Conservation (phyloP, 1,284 basidiomycete species). For the Cutaneotrichosporon sp. region DNA sequence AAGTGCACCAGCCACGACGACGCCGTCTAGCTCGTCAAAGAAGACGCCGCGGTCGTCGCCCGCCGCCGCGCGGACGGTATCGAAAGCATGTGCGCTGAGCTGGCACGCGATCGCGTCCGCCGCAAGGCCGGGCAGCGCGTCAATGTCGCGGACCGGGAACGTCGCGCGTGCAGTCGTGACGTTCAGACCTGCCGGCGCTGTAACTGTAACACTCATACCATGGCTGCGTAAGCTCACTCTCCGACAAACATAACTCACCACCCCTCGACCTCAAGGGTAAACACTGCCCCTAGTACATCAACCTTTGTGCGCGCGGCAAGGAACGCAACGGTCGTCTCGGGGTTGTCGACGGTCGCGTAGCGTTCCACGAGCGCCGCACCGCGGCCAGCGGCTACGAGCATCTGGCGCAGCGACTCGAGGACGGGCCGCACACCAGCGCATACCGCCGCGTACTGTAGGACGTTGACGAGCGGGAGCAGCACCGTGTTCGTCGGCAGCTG, state of each 20-base stretch:
- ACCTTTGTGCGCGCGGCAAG: constrained; percentile 15
- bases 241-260: constrained; percentile 22
- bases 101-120: constrained; percentile 26
- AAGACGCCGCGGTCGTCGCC: constrained; percentile 13
- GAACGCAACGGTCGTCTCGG: constrained; percentile 5
- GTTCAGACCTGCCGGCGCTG: constrained; percentile 13
- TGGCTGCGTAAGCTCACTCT: constrained; percentile 15
- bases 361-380: constrained; percentile 10
- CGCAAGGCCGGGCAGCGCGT: constrained; percentile 22
- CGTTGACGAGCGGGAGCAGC: constrained; percentile 28
- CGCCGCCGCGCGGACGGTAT: constrained; percentile 2
- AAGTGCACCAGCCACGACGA: constrained; percentile 14
- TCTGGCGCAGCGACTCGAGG: constrained; percentile 18
- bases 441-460: constrained; percentile 23
- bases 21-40: constrained; percentile 31
- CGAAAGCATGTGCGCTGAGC: constrained; percentile 10
- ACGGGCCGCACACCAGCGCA: constrained; percentile 12
- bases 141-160: constrained; percentile 29
- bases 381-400: constrained; percentile 21
- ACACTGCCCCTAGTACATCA: constrained; percentile 19
- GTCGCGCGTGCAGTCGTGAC: constrained; percentile 21
- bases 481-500: constrained; percentile 14
- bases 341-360: constrained; percentile 4
- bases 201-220: constrained; percentile 20
- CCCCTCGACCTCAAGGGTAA: constrained; percentile 21